A percentile compares a stretch with the other conserved stretches of the same genome.
phyloP scores from a whole-genome alignment of 345 rosid genomes.

The Alliaria petiolata region DNA sequence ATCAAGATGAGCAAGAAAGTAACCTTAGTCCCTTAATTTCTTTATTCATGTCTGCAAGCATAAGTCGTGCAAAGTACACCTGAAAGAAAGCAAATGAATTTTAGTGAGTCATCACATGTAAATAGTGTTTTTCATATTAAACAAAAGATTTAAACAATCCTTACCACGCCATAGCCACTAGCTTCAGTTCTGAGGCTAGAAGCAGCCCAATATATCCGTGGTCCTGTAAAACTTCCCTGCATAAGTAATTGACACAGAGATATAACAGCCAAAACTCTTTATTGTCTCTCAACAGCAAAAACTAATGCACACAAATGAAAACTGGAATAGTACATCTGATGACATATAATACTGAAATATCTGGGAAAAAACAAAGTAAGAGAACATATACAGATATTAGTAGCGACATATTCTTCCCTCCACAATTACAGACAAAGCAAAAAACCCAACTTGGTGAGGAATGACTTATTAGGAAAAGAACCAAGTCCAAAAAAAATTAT shows the following conservation, averaged over 20 bases:
- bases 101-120: neutral
- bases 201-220: constrained; percentile 94
- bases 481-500: neutral
- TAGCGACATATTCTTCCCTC: neutral
- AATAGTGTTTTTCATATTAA: neutral
- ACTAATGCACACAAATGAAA: neutral
- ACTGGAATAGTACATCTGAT: neutral
- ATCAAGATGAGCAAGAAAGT: constrained; percentile 5
- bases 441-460: neutral
- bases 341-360: neutral
- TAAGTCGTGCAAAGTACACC: constrained; percentile 96
- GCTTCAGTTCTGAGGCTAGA: constrained; percentile 99
- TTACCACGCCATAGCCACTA: constrained; percentile 99
- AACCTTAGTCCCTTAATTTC: constrained; percentile 96
- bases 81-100: constrained; percentile 38
- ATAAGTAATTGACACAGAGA: constrained; percentile 54
- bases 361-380: neutral
- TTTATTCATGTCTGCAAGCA: constrained; percentile 91
- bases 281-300: constrained; percentile 18
- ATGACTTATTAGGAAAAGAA: neutral
- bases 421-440: neutral
- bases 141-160: neutral
- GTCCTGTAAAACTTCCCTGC: constrained; percentile 99
- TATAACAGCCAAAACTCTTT: constrained; percentile 31
- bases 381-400: neutral